These are phyloP conservation scores for Cladosporium oxysporum DNA, from an alignment of 2,329 filamentous ascomycete species.

Conservation along the genomic window DNA sequence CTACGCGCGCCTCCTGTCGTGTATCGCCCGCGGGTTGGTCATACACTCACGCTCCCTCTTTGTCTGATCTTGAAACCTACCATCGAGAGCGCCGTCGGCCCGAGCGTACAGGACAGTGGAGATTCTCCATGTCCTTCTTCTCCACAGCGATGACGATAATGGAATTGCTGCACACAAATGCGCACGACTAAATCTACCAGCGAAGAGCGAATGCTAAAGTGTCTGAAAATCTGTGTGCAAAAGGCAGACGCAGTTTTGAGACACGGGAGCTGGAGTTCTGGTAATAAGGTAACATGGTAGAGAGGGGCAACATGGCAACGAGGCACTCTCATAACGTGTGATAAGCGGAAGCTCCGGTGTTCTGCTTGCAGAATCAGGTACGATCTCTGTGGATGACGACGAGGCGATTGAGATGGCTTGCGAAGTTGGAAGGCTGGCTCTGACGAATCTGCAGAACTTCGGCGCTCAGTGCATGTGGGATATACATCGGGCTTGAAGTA, in stretches of 20 bases:
- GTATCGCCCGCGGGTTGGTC: conserved; percentile 8
- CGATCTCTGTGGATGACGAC: neutral
- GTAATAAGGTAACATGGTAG: conserved; percentile 2
- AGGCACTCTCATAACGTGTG: neutral
- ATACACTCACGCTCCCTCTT: conserved; percentile 3
- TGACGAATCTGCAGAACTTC: neutral
- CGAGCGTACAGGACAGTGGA: conserved; percentile 15
- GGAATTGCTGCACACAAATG: neutral
- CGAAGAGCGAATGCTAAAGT: neutral
- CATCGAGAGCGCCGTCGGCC: conserved; percentile 2
- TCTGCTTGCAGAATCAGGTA: neutral
- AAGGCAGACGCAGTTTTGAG: neutral
- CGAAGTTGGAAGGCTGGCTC: neutral
- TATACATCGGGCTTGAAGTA: neutral
- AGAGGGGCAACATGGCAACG: conserved; percentile 2
- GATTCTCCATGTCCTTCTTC: conserved; percentile 10
- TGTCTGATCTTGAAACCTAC: conserved; percentile 18
- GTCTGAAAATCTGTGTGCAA: neutral
- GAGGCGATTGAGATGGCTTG: conserved; percentile 3
- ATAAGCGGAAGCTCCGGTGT: conserved; percentile 1
- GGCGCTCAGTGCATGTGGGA: neutral
- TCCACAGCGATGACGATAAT: conserved; percentile 16
- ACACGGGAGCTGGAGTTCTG: neutral
- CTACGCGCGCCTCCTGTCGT: conserved; percentile 9
- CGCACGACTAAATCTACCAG: neutral